phyloP scores from a whole-genome alignment of 768 basidiomycete species.

The Leccinum disarticulatum region DNA sequence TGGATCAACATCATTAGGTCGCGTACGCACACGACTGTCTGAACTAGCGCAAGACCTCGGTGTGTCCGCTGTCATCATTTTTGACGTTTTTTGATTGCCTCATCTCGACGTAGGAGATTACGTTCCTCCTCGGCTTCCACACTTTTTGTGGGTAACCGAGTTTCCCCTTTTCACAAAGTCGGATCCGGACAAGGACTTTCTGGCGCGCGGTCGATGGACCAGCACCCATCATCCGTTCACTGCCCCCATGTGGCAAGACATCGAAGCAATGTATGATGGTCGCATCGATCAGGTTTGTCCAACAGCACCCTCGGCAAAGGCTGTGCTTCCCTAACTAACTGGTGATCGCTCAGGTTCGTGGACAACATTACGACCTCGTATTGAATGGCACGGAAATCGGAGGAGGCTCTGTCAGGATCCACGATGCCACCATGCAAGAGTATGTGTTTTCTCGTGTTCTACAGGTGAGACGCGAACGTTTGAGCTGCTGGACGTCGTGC shows the following conservation, averaged over 20 bases:
- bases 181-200: slow-evolving; percentile 83
- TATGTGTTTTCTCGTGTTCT: slow-evolving; percentile 74
- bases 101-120: slow-evolving; percentile 50
- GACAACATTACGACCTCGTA: slow-evolving; percentile 96
- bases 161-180: slow-evolving; percentile 89
- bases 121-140: slow-evolving; percentile 54
- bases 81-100: slow-evolving; percentile 1
- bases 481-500: slow-evolving; percentile 8
- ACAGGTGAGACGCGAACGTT: slow-evolving; percentile 52
- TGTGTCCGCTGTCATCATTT: slow-evolving; percentile 32
- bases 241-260: slow-evolving; percentile 90
- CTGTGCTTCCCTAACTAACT: slow-evolving; percentile 1
- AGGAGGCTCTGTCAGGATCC: slow-evolving; percentile 90
- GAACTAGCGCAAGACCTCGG: slow-evolving; percentile 67
- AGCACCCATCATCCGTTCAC: slow-evolving; percentile 96
- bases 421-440: slow-evolving; percentile 86
- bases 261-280: slow-evolving; percentile 72
- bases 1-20: slow-evolving; percentile 81
- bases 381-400: slow-evolving; percentile 93
- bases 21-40: slow-evolving; percentile 61
- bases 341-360: slow-evolving; percentile 63
- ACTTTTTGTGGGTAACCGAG: slow-evolving; percentile 95
- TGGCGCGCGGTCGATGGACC: slow-evolving; percentile 87
- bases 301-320: background rate
- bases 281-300: slow-evolving; percentile 53